A percentile compares a stretch with the other conserved stretches of the same genome.
Conservation (phyloP, 768 basidiomycete genomes). For the Lentinula detonsa region DNA sequence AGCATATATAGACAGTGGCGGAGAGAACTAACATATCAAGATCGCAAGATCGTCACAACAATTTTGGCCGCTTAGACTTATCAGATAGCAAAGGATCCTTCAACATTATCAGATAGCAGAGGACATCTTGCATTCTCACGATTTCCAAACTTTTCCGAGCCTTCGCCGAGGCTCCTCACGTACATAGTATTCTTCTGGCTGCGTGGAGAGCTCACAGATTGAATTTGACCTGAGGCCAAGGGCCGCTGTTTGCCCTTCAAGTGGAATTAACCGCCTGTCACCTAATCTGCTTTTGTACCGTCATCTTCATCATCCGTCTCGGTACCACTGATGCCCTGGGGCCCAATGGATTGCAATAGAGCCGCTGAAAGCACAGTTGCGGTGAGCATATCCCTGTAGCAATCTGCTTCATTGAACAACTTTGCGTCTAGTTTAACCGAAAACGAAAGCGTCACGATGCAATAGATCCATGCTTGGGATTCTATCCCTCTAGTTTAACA, state of each 20-base stretch:
- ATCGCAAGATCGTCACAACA: neutral
- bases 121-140: neutral
- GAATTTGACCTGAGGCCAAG: too few species aligned
- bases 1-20: neutral
- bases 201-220: too few species aligned
- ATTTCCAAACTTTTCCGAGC: neutral
- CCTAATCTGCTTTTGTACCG: neutral
- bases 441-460: slow-evolving; percentile 23
- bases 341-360: neutral
- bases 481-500: slow-evolving; percentile 16
- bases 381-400: neutral
- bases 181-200: neutral
- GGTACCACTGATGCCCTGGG: too few species aligned
- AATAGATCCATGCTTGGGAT: slow-evolving; percentile 34
- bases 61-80: neutral
- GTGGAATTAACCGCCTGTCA: neutral
- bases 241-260: neutral
- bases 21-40: neutral
- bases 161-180: neutral
- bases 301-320: neutral
- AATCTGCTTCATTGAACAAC: neutral
- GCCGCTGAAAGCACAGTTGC: neutral
- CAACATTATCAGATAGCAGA: neutral
- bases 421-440: slow-evolving; percentile 16
- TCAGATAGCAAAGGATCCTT: neutral